Evolutionary conservation across 805 yeast genomes (phyloP), one percentile per base, ranked within the genome.

Genomic region (Kregervanrija fluxuum): DNA sequence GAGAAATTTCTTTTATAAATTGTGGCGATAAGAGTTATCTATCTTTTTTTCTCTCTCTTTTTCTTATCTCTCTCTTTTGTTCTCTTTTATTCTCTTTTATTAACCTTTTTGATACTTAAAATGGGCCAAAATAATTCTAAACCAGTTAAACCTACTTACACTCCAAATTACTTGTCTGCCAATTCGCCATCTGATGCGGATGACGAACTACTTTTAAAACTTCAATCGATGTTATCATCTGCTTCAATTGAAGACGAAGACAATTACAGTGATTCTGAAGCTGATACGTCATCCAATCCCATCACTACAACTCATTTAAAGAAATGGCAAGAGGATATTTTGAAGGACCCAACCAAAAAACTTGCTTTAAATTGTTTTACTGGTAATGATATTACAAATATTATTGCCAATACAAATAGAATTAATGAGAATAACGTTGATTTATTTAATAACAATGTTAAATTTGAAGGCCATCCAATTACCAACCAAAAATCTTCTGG

Each of bases 401-500:
- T 76, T 36, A 66, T 76, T 39, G 69, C 68, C 4, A 64, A 65
- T 43, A 60, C 71, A 13, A 49, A 54, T 3, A 58, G 51, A 36
- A 55, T 55, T 30, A 57, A 57, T 45, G 31, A 45, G 11, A 51
- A 57, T 41, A 66, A 63, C 38, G 57, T 60, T 32, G 67, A 71
- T 38, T 57, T 70, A 17, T 77, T 74, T 66, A 74, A 71, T 55
- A 59, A 64, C 45, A 61, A 57, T 33, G 72, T 77, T 37, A 64
- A 66, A 42, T 65, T 67, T 10, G 79, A 75, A 48, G 84, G 82
- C 10, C 66, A 75, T 2, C 90, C 90, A 35, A 72, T 84, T 14
- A 82, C 86, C 40, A 80, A 84, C 65, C 96, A 87, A 66, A 75
- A 75, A 55, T 67, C 80, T 8, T 77, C 87, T 16, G 96, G 95